phyloP scores from a whole-genome alignment of 2,329 filamentous ascomycete species.

The Ceratocystis eucalypticola region DNA sequence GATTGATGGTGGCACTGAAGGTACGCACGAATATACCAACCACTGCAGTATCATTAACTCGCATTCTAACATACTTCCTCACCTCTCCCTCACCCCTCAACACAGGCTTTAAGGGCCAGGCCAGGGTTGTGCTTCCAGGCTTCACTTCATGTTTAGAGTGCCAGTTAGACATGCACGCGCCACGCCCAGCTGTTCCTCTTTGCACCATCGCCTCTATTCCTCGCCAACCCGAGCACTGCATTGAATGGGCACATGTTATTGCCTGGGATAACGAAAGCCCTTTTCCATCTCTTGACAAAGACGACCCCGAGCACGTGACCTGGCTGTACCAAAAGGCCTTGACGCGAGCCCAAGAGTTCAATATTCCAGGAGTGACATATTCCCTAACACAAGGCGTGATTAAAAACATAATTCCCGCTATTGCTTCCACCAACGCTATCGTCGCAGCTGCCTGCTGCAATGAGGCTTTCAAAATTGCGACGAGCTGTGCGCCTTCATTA shows the following conservation, averaged over 20 bases:
- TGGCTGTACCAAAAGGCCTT: constrained; percentile 87
- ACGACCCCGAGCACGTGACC: constrained; percentile 92
- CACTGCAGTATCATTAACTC: background rate
- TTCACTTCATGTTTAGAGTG: constrained; percentile 96
- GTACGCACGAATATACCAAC: constrained; percentile 27
- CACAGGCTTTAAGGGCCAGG: constrained; percentile 89
- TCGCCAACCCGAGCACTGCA: constrained; percentile 91
- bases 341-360: constrained; percentile 69
- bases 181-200: constrained; percentile 88
- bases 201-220: constrained; percentile 95
- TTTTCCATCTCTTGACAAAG: constrained; percentile 78
- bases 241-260: constrained; percentile 98
- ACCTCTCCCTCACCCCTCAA: background rate
- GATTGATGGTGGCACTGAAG: constrained; percentile 93
- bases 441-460: constrained; percentile 93
- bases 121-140: constrained; percentile 79
- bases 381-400: constrained; percentile 92
- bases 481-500: constrained; percentile 64
- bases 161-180: constrained; percentile 95
- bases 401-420: constrained; percentile 98
- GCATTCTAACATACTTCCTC: background rate
- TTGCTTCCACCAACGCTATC: constrained; percentile 94
- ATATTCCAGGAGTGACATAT: constrained; percentile 86
- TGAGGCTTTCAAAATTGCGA: constrained; percentile 89
- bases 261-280: constrained; percentile 84